Percentiles rank a stretch among this genome's conserved stretches.
Evolutionary conservation across 2,329 filamentous ascomycete species (phyloP).

Genomic region (Pestalotiopsis sp.): DNA sequence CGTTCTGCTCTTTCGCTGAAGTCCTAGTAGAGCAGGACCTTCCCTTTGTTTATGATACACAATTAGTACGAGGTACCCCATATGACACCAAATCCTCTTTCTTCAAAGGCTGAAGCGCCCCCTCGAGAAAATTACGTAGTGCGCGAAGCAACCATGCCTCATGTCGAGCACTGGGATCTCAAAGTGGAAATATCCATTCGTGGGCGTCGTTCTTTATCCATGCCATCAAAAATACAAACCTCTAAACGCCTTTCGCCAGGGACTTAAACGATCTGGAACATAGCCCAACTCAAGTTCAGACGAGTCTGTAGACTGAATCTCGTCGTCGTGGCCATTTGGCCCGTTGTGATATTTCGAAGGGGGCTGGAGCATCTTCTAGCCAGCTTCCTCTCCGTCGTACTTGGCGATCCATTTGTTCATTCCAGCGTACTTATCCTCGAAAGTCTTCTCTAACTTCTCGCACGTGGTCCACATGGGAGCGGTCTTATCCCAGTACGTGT

Average conservation of each 20-base stretch:
- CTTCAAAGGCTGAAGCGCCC: background rate
- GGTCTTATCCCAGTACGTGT: conserved; percentile 61
- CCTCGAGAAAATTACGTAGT: background rate
- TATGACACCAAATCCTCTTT: background rate
- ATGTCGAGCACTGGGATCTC: background rate
- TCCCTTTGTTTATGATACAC: background rate
- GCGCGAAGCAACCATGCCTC: background rate
- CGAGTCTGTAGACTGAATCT: background rate
- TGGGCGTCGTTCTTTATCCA: background rate
- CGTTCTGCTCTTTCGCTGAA: background rate
- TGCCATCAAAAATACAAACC: background rate
- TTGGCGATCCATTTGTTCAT: conserved; percentile 64
- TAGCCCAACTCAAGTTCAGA: background rate
- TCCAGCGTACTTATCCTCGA: conserved; percentile 60
- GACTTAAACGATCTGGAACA: background rate
- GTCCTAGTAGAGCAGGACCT: background rate
- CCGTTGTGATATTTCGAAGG: background rate
- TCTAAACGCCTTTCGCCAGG: background rate
- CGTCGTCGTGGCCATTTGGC: background rate
- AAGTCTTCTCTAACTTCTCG: conserved; percentile 58
- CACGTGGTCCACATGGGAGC: conserved; percentile 58
- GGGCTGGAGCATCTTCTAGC: conserved; percentile 14
- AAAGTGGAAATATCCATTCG: background rate
- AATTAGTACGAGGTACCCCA: background rate
- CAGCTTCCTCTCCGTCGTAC: conserved; percentile 46